Evolutionary conservation across 768 basidiomycete species (phyloP), one percentile per base, ranked within the genome.

Genomic region (Tephrocybe rancida): DNA sequence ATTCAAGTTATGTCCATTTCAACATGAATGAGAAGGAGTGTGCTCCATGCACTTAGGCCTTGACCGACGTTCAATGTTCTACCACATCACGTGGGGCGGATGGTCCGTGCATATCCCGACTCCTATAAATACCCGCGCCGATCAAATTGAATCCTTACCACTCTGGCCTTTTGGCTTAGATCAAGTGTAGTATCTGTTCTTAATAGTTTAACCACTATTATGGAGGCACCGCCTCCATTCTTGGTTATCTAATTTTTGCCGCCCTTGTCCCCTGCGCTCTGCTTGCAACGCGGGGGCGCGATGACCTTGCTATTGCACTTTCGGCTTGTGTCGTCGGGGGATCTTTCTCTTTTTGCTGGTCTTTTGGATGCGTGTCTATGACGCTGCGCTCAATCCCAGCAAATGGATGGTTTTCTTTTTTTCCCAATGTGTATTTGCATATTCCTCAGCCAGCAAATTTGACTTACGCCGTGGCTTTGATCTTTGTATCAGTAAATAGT

Each of bases 151-250:
- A 13, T 76, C 79, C 54, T 85, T 78, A 87, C 87, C 87, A 88
- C 87, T 89, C 87, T 88, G 87, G 87, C 86, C 88, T 89, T 87
- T 89, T 90, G 88, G 89, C 89, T 91, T 90, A 90, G 89, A 91
- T 90, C 88, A 90, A 90, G 89, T 91, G 89, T 91, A 90, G 89
- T 91, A 92, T 90, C 39, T 41, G 39, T 41, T 41, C 39, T 41
- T 41, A 41, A 41, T 41, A 41, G 39, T 41, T 41, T 41, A 41
- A 41, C 39, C 39, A 41, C 19, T 50, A 50, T 50, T 50, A 50
- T 50, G 49, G 49, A 50, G 49, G 49, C 49, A 50, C 49, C 49
- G 49, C 49, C 49, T 50, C 49, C 49, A 50, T 50, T 50, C 49
- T 50, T 50, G 49, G 49, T 50, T 50, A 50, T 50, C 39, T 50